These are phyloP conservation scores for Ambrosiella xylebori DNA, from an alignment of 2,329 filamentous ascomycete genomes.

Conservation along the genomic window DNA sequence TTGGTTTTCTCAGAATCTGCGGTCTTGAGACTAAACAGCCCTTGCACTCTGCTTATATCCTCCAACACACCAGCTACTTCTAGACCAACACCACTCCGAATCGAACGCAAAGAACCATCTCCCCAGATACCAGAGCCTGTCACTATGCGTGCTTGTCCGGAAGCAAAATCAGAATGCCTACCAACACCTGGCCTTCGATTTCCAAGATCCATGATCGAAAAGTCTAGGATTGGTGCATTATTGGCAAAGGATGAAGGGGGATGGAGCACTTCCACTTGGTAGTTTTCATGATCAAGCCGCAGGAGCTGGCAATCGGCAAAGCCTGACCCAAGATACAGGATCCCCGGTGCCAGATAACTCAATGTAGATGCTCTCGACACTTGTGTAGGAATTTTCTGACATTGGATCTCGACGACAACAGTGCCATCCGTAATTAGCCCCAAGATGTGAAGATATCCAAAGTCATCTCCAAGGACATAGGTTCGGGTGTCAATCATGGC, in stretches of 20 bases:
- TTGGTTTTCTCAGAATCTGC: conserved; percentile 37
- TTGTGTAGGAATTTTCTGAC: conserved; percentile 39
- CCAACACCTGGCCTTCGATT: conserved; percentile 31
- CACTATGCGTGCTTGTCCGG: conserved; percentile 83
- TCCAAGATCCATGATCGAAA: conserved; percentile 91
- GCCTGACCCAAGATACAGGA: conserved; percentile 79
- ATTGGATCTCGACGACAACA: conserved; percentile 54
- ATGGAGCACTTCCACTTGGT: conserved; percentile 49
- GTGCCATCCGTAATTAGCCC: conserved; percentile 52
- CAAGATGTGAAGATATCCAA: conserved; percentile 69
- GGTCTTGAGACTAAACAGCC: conserved; percentile 52
- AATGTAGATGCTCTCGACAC: conserved; percentile 64
- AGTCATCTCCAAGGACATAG: conserved; percentile 85
- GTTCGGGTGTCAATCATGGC: conserved; percentile 62
- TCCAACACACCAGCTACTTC: conserved; percentile 72
- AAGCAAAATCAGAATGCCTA: conserved; percentile 73
- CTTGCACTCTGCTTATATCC: conserved; percentile 57
- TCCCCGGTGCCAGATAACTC: conserved; percentile 55
- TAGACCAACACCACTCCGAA: conserved; percentile 82
- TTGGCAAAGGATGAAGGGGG: conserved; percentile 45
- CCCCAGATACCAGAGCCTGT: conserved; percentile 82
- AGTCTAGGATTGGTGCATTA: conserved; percentile 82
- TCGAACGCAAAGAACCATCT: conserved; percentile 74
- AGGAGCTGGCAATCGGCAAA: conserved; percentile 83
- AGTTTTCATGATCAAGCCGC: conserved; percentile 28